phyloP scores from a whole-genome alignment of 2,329 filamentous ascomycete species.

The Colletotrichum lentis region DNA sequence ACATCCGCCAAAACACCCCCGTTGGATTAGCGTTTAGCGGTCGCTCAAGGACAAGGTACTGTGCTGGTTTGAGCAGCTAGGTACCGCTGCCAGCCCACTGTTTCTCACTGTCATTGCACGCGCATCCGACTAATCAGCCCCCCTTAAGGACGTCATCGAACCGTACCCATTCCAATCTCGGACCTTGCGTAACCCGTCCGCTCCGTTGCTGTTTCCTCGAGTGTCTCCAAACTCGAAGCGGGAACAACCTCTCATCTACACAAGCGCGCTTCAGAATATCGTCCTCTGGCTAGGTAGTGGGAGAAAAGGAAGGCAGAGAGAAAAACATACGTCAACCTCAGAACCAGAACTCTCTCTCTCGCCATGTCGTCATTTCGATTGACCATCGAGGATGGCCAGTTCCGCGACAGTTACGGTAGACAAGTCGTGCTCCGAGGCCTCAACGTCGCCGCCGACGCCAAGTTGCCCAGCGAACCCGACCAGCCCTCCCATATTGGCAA shows the following conservation, averaged over 20 bases:
- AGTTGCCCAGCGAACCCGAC: conserved; percentile 83
- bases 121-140: conserved; percentile 25
- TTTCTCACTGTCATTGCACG: conserved; percentile 5
- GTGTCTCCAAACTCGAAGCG: conserved; percentile 21
- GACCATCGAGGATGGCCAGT: conserved; percentile 83
- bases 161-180: conserved; percentile 36
- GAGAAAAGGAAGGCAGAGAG: not conserved
- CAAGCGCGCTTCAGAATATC: conserved; percentile 2
- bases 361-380: conserved; percentile 79
- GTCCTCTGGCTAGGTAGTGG: not conserved
- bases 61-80: conserved; percentile 23
- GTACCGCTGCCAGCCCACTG: conserved; percentile 14
- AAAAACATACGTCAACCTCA: not conserved
- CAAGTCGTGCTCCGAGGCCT: conserved; percentile 92
- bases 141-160: conserved; percentile 36
- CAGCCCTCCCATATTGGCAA: conserved; percentile 80
- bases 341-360: not conserved
- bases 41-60: conserved; percentile 16
- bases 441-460: conserved; percentile 90
- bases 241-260: not conserved
- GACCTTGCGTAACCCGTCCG: conserved; percentile 28
- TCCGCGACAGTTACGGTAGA: conserved; percentile 81
- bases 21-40: conserved; percentile 26
- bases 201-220: conserved; percentile 14
- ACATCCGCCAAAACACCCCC: conserved; percentile 8